Evolutionary conservation across 2,329 filamentous ascomycete genomes (phyloP), one percentile per base, ranked within the genome.

Genomic region (Aspergillus luchuensis): DNA sequence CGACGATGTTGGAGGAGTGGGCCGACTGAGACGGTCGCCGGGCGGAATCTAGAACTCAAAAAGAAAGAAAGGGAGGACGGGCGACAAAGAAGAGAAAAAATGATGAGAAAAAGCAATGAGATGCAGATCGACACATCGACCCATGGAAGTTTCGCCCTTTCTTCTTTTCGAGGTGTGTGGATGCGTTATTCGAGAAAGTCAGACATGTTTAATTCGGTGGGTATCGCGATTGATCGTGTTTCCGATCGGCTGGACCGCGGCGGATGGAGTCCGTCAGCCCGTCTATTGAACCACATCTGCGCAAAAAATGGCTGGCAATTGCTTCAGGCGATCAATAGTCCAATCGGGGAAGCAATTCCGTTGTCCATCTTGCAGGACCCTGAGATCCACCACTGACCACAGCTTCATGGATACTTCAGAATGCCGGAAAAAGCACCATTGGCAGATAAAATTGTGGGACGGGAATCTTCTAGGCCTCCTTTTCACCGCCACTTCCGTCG

Each of bases 401-500:
- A n/a, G 17, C 39, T 45, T 43, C 53, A 45, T 45, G 10, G 2
- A 28, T 30, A 4, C 10, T 10, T 10, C 11, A 10, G 39, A 47
- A 45, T 30, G 39, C 53, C 11, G 25, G 45, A 47, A 39, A 21
- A 21, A 36, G 39, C 53, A 19, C 43, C 47, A 30, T 47, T 45
- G 53, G 53, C 7, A 45, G 23, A 45, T 30, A 47, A 19, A 30
- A 23, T 36, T 47, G 25, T 15, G 45, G 45, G 45, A 49, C 21
- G 45, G 45, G 45, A 49, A 23, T 33, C 47, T 30, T 50, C 25
- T 30, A 28, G 25, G 47, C 33, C 39, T 28, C 33, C 17, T 56
- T 56, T 56, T 56, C 53, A 56, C 53, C 53, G 53, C 53, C 53
- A 56, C 53, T 56, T 56, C 53, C 43, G 53, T 19, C 15, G 47